Percentiles rank a stretch among this genome's conserved stretches.
phyloP scores from a whole-genome alignment of 1,139 yeast species.

The Pichia terricola region DNA sequence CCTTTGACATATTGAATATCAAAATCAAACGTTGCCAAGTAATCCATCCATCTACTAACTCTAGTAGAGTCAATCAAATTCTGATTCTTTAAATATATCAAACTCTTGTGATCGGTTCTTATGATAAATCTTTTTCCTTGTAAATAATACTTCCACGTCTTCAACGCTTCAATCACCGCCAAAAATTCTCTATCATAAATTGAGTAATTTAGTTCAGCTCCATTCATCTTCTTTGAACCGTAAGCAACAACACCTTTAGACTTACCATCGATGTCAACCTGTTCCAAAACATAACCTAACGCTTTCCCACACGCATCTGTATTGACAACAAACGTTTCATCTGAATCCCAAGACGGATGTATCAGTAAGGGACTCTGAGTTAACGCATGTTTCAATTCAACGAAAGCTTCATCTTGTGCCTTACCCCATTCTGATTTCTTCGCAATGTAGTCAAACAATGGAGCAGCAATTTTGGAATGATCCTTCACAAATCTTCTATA shows the following conservation, averaged over 20 bases:
- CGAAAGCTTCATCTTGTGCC: conserved; percentile 2
- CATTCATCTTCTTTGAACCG: not conserved
- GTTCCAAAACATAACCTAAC: conserved; percentile 3
- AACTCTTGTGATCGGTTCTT: not conserved
- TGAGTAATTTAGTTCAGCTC: not conserved
- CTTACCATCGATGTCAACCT: conserved; percentile 1
- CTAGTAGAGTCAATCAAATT: not conserved
- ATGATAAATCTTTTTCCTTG: not conserved
- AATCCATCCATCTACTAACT: conserved; percentile 2
- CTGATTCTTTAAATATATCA: conserved; percentile 1
- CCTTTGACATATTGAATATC: not conserved
- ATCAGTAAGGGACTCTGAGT: not conserved
- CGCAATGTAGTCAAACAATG: conserved; percentile 1
- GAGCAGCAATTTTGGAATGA: conserved; percentile 2
- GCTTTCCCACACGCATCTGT: conserved; percentile 3
- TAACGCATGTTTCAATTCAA: not conserved
- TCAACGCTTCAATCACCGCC: not conserved
- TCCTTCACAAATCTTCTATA: conserved; percentile 8
- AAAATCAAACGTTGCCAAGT: not conserved
- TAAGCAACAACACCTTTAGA: not conserved
- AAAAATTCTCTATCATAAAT: not conserved
- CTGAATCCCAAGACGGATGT: no score
- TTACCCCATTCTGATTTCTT: not conserved
- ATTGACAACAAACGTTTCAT: no score
- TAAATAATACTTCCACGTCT: not conserved